Evolutionary conservation across 768 basidiomycete genomes (phyloP).

Genomic region (Pleurotus tuoliensis): DNA sequence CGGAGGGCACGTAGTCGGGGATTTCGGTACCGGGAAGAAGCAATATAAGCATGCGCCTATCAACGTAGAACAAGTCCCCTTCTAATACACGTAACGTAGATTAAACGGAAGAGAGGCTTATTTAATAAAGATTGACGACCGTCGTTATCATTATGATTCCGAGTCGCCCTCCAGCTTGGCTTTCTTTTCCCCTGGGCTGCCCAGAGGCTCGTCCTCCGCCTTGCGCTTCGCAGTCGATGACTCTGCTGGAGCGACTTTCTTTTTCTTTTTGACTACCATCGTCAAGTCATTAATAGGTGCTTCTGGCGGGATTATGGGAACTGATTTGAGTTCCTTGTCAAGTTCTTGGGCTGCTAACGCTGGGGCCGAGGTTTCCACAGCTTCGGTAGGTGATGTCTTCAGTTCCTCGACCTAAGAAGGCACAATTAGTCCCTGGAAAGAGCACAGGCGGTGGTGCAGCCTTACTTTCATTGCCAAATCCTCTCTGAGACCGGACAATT

Average conservation of each 20-base stretch:
- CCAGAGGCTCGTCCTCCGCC: conserved; percentile 54
- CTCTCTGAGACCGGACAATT: conserved; percentile 67
- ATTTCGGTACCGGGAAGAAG: conserved; percentile 79
- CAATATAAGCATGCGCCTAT: conserved; percentile 65
- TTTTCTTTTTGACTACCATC: conserved; percentile 89
- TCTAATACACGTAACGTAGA: conserved; percentile 30
- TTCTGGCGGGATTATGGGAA: conserved; percentile 28
- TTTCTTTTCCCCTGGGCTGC: conserved; percentile 58
- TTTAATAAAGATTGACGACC: too few species aligned
- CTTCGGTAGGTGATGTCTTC: conserved; percentile 71
- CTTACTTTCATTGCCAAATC: conserved; percentile 83
- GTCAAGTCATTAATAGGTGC: conserved; percentile 77
- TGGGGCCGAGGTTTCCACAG: conserved; percentile 52
- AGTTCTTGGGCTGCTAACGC: conserved; percentile 68
- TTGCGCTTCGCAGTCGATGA: conserved; percentile 57
- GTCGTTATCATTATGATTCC: conserved; percentile 15
- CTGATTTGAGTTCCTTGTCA: conserved; percentile 62
- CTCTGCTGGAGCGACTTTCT: conserved; percentile 39
- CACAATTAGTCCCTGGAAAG: not conserved
- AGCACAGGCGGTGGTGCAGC: not conserved
- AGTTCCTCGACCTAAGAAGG: conserved; percentile 80
- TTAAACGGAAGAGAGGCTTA: too few species aligned
- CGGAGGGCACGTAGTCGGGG: conserved; percentile 80
- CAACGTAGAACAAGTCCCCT: conserved; percentile 40
- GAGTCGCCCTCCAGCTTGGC: conserved; percentile 44